Conservation (phyloP, 1,284 basidiomycete species). For the Acaromyces ingoldii region DNA sequence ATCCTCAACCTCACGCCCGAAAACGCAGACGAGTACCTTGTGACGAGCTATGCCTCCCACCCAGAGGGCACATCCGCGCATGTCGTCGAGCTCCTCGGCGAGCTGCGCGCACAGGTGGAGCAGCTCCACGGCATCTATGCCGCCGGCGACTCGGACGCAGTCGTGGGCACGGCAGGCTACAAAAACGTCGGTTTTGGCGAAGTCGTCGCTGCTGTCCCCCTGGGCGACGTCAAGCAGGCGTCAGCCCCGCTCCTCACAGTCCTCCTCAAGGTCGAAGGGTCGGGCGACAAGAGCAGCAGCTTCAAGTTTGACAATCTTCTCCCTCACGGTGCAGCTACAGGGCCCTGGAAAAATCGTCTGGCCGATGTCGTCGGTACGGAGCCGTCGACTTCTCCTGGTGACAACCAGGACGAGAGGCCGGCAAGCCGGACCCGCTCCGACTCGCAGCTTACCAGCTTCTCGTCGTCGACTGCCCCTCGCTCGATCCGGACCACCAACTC, state of each 20-base stretch:
- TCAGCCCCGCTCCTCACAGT: neutral
- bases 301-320: constrained; percentile 11
- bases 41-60: neutral
- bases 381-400: too few species aligned
- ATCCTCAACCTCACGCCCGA: constrained; percentile 2
- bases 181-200: neutral
- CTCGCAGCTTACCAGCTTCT: neutral
- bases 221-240: neutral
- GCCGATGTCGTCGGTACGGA: too few species aligned
- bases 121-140: neutral
- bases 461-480: neutral
- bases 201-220: neutral
- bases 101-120: constrained; percentile 1
- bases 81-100: neutral
- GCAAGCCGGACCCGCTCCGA: neutral
- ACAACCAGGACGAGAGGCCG: neutral
- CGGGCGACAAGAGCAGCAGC: neutral
- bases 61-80: neutral
- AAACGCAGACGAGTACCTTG: constrained; percentile 2
- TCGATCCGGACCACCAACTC: neutral
- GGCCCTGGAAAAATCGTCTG: neutral
- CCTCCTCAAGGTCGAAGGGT: neutral
- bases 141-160: neutral
- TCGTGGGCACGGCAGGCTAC: neutral
- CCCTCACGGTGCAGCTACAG: neutral